A percentile compares a stretch with the other conserved stretches of the same genome.
Conservation (phyloP, 306 rosid genomes). For the Lathyrus tuberosus region DNA sequence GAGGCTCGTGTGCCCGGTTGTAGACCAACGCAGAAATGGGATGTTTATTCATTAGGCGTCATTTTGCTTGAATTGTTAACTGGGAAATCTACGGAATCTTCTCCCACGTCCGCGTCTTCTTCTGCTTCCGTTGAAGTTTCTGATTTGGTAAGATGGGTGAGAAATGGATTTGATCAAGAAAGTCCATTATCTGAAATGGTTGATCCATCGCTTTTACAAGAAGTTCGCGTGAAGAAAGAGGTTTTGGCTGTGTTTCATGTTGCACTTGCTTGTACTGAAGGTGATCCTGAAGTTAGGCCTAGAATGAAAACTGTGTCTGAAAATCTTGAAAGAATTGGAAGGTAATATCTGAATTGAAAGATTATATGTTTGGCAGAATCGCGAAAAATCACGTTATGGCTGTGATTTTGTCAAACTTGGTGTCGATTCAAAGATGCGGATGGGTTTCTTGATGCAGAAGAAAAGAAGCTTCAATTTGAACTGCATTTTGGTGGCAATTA, state of each 20-base stretch:
- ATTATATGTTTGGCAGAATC: neutral
- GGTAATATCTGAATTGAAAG: slow-evolving; percentile 15
- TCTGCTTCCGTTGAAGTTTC: slow-evolving; percentile 79
- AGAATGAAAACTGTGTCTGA: slow-evolving; percentile 90
- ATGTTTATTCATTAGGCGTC: slow-evolving; percentile 86
- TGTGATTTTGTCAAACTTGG: neutral
- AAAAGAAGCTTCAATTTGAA: neutral
- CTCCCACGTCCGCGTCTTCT: slow-evolving; percentile 65
- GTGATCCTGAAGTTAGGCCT: slow-evolving; percentile 85
- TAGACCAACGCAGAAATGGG: slow-evolving; percentile 89
- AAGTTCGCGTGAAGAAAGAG: slow-evolving; percentile 88
- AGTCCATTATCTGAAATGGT: slow-evolving; percentile 90
- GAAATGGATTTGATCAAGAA: slow-evolving; percentile 89
- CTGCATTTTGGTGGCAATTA: neutral
- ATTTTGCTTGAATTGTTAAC: slow-evolving; percentile 83
- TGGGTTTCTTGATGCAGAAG: neutral
- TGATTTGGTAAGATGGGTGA: slow-evolving; percentile 86
- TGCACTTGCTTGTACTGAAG: slow-evolving; percentile 87
- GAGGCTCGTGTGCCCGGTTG: slow-evolving; percentile 72
- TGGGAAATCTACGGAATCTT: slow-evolving; percentile 85
- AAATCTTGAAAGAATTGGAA: slow-evolving; percentile 76
- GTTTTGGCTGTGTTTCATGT: slow-evolving; percentile 89
- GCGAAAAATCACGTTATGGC: neutral
- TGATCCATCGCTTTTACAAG: slow-evolving; percentile 78
- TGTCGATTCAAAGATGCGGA: neutral